Base-by-base conservation (phyloP, 2,329 filamentous ascomycete genomes). In the Grosmannia clavigera region DNA sequence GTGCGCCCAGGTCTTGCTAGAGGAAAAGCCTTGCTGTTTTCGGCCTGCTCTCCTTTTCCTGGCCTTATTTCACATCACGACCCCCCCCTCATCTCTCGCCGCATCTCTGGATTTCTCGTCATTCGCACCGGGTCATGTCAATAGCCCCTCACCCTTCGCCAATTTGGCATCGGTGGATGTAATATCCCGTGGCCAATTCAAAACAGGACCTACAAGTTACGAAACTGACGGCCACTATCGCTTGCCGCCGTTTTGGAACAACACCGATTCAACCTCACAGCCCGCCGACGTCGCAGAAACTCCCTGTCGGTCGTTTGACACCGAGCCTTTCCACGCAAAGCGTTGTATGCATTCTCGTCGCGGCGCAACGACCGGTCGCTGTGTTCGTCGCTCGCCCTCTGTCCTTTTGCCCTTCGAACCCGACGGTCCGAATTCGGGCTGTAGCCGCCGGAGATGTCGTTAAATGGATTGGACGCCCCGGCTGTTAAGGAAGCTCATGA, bases 381-480 rank as follows among this genome's bases (percentile, higher is more conserved):
- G 12, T 40, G 38, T 40, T 14, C 38, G 16, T 40, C 38, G 14
- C 38, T 40, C 38, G 38, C 38, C 38, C 38, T 40, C 38, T 16
- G 38, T 16, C 14, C 38, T 40, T 14, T 14, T 40, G 38, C 3
- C 38, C 14, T 16, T 48, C 25, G 46, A 40, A 11, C 3, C n/a
- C 22, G n/a, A 22, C 50, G 50, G 25, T 31, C 22, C 22, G 2
- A 16, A 43, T 29, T 29, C 29, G 22, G 3, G 40, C 31, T 22
- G 7, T 53, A 22, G 5, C 35, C 43, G 31, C 55, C 62, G 66
- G 71, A 72, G 66, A 97, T 97, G 92, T 96, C 92, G 79, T 81
- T 97, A 74, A 96, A 96, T 84, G 94, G 94, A 65, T 81, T 97
- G 75, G 92, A 96, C 77, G 82, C 84, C 76, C 77, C 81, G 67